Percentiles rank a stretch among this genome's conserved stretches.
Evolutionary conservation across 306 rosid species (phyloP).

Genomic region (Cucumis hystrix): DNA sequence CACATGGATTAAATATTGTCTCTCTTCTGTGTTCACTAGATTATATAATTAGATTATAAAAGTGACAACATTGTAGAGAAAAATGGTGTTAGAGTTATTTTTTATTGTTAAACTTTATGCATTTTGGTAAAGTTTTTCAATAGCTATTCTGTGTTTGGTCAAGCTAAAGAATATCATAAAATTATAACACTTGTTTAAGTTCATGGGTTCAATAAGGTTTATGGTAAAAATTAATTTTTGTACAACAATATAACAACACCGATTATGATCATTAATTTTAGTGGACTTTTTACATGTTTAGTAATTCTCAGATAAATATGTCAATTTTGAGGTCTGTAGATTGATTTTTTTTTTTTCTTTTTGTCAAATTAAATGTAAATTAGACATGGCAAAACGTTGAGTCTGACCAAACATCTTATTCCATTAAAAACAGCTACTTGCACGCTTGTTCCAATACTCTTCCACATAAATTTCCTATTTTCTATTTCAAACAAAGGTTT

Average conservation of each 20-base stretch:
- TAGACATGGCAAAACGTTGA: not conserved
- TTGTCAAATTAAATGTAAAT: not conserved
- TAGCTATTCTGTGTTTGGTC: too few relatives aligned
- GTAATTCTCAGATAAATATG: not conserved
- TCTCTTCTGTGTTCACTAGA: too few relatives aligned
- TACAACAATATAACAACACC: too few relatives aligned
- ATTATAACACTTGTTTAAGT: too few relatives aligned
- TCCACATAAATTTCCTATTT: not conserved
- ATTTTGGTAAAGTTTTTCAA: too few relatives aligned
- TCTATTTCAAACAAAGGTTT: not conserved
- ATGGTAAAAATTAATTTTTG: too few relatives aligned
- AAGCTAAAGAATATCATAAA: too few relatives aligned
- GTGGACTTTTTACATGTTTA: not conserved
- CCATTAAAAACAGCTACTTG: not conserved
- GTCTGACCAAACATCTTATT: not conserved
- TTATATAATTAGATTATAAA: too few relatives aligned
- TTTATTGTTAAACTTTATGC: too few relatives aligned
- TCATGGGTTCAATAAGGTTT: too few relatives aligned
- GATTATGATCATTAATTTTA: not conserved
- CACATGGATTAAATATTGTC: not conserved
- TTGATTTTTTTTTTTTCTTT: not conserved
- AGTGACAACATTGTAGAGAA: too few relatives aligned
- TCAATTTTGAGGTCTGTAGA: not conserved
- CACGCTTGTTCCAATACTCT: not conserved
- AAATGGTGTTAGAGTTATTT: too few relatives aligned